Base-by-base conservation (phyloP, 1,284 basidiomycete genomes). In the Leccinum cinnamomeum region DNA sequence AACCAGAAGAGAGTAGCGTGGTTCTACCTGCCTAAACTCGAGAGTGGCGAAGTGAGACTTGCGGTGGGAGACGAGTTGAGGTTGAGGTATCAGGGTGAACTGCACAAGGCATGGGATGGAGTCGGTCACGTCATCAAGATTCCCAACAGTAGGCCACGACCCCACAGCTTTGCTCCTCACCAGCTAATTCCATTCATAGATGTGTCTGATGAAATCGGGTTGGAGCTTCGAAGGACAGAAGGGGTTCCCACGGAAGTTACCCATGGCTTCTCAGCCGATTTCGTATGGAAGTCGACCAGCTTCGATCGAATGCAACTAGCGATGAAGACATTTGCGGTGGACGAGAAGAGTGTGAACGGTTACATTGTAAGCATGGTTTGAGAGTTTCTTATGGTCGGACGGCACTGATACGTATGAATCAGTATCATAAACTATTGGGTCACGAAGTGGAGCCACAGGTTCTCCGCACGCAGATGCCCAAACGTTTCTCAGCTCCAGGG, bases 231-330 rank as follows among this genome's bases (percentile, higher is more conserved):
- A 63, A 83, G 92, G 59, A 89, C 92, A 5, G 96, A 98, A 67
- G 94, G 93, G n/a, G 96, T 97, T 6, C 97, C 97, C 3, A 87
- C 90, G 20, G 95, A 99, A 57, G 88, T 95, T 79, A 97, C 94
- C 0, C 94, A 97, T 72, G 94, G 95, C 69, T 99, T 97, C 73
- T 90, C 92, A 0, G 96, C 91, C 50, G 97, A 99, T 75, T 99
- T 99, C 72, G 95, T 99, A 14, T 99, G 97, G 97, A 99, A 99
- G 78, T 95, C 95, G 7, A 99, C 97, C 1, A 97, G 95, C 73
- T 99, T 99, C 70, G 97, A 98, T 76, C 87, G 97, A 59, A 99
- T 99, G 97, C 97, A 99, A 75, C 83, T 94, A 56, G 97, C 97
- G 1, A 98, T 99, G 95, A 98, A 97, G 83, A 98, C 95, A 2